Base-by-base conservation (phyloP, 176 grass and related monocot species). In the Alopecurus myosuroides region DNA sequence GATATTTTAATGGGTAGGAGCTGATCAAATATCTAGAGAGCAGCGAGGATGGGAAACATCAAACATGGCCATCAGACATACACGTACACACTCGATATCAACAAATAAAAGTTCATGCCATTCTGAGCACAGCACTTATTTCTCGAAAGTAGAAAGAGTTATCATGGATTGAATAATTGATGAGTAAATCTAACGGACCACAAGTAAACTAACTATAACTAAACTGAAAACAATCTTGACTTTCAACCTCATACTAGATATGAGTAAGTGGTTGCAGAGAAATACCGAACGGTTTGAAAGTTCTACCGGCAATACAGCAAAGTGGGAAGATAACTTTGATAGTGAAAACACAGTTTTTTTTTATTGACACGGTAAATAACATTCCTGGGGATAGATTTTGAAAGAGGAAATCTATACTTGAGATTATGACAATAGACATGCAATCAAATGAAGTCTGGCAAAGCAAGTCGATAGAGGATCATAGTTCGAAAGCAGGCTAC, bases 401-500 rank as follows among this genome's bases (percentile, higher is more conserved):
- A 6, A 65, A 46, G 37, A 80, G 34, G 58, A 41, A 45, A 22
- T 19, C 28, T 48, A 18, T 65, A 65, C 65, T 80, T 74, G 45
- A 74, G 7, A 31, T 74, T 74, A 48, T 23, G 58, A 61, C 64
- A 72, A 58, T 55, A 69, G 48, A 71, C 15, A 14, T 60, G 25
- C 2, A 40, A 58, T 52, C n/a, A 37, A 77, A 66, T 77, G 23
- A 69, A 60, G 28, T 61, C 29, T 39, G 52, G 41, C 51, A 30
- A 86, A 49, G 56, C 44, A 86, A 46, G n/a, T 46, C 49, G 57
- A 19, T 68, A 42, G 17, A 36, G 42, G 34, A 80, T 77, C 60
- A 52, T 22, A 36, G 73, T 85, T 52, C 50, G 73, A 52, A 35
- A 39, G 44, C 18, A 74, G 64, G 37, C 50, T 48, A 79, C 28